Percentiles rank a stretch among this genome's conserved stretches.
Evolutionary conservation across 441 rosid genomes (phyloP).

Genomic region (Brassica hybrid): DNA sequence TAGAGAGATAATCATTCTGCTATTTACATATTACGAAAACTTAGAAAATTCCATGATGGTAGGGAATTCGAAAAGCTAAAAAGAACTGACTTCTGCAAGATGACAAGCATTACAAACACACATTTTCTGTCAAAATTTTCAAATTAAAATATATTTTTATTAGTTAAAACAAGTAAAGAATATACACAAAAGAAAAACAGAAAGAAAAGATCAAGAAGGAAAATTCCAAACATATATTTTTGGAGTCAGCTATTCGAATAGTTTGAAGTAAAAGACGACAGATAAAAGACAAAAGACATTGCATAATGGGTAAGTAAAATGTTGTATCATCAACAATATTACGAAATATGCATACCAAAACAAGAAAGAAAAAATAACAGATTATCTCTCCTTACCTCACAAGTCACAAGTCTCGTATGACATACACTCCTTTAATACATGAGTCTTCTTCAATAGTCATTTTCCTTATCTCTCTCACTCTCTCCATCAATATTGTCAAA

Average conservation of each 20-base stretch:
- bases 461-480: background rate
- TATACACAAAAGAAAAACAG: constrained; percentile 30
- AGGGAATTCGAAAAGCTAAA: constrained; percentile 13
- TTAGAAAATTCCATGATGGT: background rate
- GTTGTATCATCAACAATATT: constrained; percentile 40
- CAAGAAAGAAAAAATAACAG: background rate
- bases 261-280: constrained; percentile 35
- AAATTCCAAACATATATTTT: constrained; percentile 41
- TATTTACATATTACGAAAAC: background rate
- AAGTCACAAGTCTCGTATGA: constrained; percentile 20
- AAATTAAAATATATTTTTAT: constrained; percentile 14
- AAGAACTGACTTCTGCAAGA: constrained; percentile 31
- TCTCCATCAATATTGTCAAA: constrained; percentile 23
- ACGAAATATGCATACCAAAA: constrained; percentile 15
- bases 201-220: constrained; percentile 37
- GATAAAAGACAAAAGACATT: constrained; percentile 37
- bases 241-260: constrained; percentile 41
- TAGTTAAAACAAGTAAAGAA: constrained; percentile 5
- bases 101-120: constrained; percentile 27
- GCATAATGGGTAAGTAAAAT: constrained; percentile 36
- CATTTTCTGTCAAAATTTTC: constrained; percentile 11
- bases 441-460: constrained; percentile 21
- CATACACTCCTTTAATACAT: constrained; percentile 23
- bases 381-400: constrained; percentile 2
- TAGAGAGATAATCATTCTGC: background rate